Base-by-base conservation (phyloP, 495 filamentous ascomycete species). In the Acidomyces sp. region DNA sequence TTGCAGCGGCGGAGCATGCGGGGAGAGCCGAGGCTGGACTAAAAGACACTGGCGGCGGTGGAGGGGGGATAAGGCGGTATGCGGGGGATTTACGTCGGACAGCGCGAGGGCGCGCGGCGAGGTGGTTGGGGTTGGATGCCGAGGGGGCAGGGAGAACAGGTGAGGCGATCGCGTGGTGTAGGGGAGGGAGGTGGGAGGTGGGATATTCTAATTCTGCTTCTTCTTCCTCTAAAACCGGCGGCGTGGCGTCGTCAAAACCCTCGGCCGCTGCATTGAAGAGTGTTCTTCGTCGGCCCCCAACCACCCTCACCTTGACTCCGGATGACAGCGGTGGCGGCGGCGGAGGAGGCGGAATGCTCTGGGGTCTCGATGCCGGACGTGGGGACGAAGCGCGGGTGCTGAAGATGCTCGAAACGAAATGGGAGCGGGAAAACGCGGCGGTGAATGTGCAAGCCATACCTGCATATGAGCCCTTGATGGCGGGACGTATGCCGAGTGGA, bases 351-450 rank as follows among this genome's bases (percentile, higher is more conserved):
- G n/a, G n/a, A n/a, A n/a, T n/a, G n/a, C n/a, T n/a, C n/a, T 84
- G 86, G 70, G 87, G 88, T 0, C 66, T 78, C 34, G 85, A 93
- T 62, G 90, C 80, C 0, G 90, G 90, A 0, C 73, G 69, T 46
- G 57, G 80, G 15, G 90, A 95, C 54, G 90, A 97, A 60, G 72
- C 69, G n/a, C 66, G 82, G 34, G 81, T 94, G 1, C 67, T 93
- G 45, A 78, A 87, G 48, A 84, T 82, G 76, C 58, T 97, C 39
- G 79, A 93, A 55, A 67, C 65, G 34, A 94, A 93, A 57, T 97
- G 90, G 90, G 71, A 69, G 22, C 85, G 85, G 61, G 74, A 82
- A 63, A 97, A 97, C 58, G 85, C 94, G 62, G 92, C 82, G 11
- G 79, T 92, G 29, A 80, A 84, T 38, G 80, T 82, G 1, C 87